Conservation (phyloP, 2,329 filamentous ascomycete species). For the Calonectria pteridis region DNA sequence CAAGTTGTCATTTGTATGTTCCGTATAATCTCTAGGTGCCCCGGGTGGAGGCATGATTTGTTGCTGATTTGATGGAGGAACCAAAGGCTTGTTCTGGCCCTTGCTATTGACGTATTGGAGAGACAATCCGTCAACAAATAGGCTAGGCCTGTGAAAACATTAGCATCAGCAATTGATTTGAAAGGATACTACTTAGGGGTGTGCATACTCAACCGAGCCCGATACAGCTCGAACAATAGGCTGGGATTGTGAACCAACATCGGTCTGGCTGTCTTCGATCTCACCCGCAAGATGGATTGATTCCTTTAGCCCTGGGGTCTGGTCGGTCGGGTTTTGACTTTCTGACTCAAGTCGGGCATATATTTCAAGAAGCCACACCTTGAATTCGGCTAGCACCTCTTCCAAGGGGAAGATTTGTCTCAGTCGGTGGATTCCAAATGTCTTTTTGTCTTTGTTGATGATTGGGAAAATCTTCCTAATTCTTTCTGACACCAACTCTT, state of each 20-base stretch:
- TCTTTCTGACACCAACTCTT: constrained; percentile 41
- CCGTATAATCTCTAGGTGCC: constrained; percentile 38
- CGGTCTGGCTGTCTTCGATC: constrained; percentile 33
- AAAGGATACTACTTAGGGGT: neutral
- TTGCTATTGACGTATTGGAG: constrained; percentile 33
- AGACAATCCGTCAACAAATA: constrained; percentile 37
- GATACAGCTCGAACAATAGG: constrained; percentile 38
- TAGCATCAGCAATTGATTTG: constrained; percentile 5
- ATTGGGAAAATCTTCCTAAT: constrained; percentile 33
- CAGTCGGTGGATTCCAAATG: constrained; percentile 28
- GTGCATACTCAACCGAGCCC: constrained; percentile 33
- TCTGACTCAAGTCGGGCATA: constrained; percentile 25
- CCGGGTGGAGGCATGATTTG: constrained; percentile 22
- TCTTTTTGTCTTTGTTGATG: constrained; percentile 24
- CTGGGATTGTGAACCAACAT: constrained; percentile 41
- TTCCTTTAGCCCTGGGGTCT: constrained; percentile 2
- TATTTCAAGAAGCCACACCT: constrained; percentile 33
- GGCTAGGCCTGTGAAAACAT: constrained; percentile 30
- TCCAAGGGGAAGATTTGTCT: constrained; percentile 32
- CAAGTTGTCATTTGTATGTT: constrained; percentile 37
- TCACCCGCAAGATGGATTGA: constrained; percentile 21
- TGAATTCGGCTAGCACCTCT: constrained; percentile 34
- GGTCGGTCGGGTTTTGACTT: neutral
- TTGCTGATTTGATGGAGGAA: constrained; percentile 40
- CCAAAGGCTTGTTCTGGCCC: constrained; percentile 4